phyloP scores from a whole-genome alignment of 2,329 filamentous ascomycete species.

The Aspergillus oerlinghausenensis region DNA sequence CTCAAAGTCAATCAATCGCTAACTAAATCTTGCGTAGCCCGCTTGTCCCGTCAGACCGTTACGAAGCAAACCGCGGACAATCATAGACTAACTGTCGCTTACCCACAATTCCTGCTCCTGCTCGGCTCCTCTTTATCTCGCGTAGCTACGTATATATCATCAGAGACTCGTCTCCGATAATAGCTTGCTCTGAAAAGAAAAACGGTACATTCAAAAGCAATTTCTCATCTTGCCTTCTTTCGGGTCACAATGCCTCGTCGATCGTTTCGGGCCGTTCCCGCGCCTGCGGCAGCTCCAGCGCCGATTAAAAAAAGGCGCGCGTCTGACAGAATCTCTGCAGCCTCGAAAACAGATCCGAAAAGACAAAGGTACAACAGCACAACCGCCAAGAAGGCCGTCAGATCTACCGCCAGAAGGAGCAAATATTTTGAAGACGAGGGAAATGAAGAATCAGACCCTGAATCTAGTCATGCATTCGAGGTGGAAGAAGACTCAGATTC shows the following conservation, averaged over 20 bases:
- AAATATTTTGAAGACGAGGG: conserved; percentile 47
- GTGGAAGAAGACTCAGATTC: conserved; percentile 10
- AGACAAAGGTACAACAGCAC: conserved; percentile 26
- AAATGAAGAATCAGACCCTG: conserved; percentile 29
- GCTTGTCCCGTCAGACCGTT: conserved; percentile 7
- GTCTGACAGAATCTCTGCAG: conserved; percentile 27
- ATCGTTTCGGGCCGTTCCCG: conserved; percentile 35
- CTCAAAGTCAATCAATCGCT: conserved; percentile 18
- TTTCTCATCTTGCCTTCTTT: background rate
- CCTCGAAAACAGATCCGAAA: conserved; percentile 25
- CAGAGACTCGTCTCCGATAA: background rate
- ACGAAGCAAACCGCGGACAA: conserved; percentile 4
- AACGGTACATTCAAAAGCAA: background rate
- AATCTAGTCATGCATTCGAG: conserved; percentile 24
- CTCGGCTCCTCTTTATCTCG: background rate
- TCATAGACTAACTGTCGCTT: conserved; percentile 1
- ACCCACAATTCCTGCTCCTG: background rate
- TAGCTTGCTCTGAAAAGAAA: background rate
- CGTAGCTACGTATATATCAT: conserved; percentile 8
- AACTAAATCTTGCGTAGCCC: conserved; percentile 4
- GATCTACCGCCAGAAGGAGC: conserved; percentile 45
- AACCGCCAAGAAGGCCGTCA: conserved; percentile 17
- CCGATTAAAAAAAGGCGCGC: conserved; percentile 31
- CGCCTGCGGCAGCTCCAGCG: conserved; percentile 25
- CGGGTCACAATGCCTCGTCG: conserved; percentile 30